A percentile compares a stretch with the other conserved stretches of the same genome.
phyloP scores from a whole-genome alignment of 768 basidiomycete species.

The Naganishia onofrii region DNA sequence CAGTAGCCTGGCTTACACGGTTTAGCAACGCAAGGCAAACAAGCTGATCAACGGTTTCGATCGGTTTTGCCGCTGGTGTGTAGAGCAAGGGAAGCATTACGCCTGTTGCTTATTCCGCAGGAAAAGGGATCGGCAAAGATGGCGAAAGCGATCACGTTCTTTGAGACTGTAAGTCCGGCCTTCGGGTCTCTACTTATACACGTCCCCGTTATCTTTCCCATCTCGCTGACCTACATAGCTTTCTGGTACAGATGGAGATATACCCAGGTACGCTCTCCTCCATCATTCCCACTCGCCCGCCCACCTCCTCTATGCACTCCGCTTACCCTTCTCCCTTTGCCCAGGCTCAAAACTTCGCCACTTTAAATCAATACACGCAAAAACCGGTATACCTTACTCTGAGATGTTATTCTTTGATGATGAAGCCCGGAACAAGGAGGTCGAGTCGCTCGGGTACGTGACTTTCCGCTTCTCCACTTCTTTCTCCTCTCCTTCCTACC shows the following conservation, averaged over 20 bases:
- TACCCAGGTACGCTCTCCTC: conserved; percentile 48
- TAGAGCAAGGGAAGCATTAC: conserved; percentile 75
- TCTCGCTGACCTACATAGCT: background rate
- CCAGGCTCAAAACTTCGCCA: conserved; percentile 80
- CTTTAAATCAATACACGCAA: conserved; percentile 69
- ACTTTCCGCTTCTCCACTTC: conserved; percentile 33
- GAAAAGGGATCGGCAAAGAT: conserved; percentile 38
- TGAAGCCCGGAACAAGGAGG: conserved; percentile 64
- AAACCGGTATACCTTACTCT: conserved; percentile 72
- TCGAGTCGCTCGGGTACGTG: conserved; percentile 57
- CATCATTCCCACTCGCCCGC: conserved; percentile 54
- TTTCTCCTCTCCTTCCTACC: background rate
- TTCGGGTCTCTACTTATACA: background rate
- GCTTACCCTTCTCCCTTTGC: too few species aligned
- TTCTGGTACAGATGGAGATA: conserved; percentile 49
- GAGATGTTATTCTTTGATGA: conserved; percentile 80
- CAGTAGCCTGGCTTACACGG: too few species aligned
- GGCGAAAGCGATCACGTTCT: conserved; percentile 51
- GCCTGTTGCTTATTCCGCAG: conserved; percentile 50
- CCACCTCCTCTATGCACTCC: conserved; percentile 1
- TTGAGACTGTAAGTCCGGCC: conserved; percentile 47
- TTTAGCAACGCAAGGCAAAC: too few species aligned
- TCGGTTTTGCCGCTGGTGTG: background rate
- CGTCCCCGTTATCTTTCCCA: background rate
- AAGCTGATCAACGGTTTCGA: too few species aligned